Evolutionary conservation across 768 basidiomycete species (phyloP).

Genomic region (Gautieria morchelliformis): DNA sequence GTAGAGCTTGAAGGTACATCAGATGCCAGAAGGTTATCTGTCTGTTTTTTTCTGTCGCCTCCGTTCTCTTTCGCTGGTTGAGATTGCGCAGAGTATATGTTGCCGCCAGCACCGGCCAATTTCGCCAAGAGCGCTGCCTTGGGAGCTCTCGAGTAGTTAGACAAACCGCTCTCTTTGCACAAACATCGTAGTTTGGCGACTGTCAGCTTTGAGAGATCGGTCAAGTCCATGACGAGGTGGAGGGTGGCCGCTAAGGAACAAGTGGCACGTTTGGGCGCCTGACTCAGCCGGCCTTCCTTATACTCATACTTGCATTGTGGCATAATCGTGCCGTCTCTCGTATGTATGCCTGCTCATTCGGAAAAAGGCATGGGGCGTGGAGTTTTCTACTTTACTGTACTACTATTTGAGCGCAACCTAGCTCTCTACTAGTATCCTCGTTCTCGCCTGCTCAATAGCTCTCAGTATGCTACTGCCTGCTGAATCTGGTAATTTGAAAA

Average conservation of each 20-base stretch:
- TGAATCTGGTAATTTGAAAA: constrained; percentile 36
- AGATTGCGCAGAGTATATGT: neutral
- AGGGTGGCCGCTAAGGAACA: neutral
- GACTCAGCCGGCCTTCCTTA: too few species aligned
- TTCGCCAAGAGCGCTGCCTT: constrained; percentile 51
- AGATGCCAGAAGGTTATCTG: neutral
- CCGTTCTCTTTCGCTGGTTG: neutral
- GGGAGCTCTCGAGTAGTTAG: constrained; percentile 58
- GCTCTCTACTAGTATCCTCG: constrained; percentile 21
- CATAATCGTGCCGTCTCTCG: neutral
- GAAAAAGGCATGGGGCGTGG: too few species aligned
- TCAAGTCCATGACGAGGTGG: neutral
- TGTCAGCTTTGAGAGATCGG: constrained; percentile 31
- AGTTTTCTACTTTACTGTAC: too few species aligned
- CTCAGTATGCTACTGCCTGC: constrained; percentile 46
- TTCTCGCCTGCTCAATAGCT: constrained; percentile 50
- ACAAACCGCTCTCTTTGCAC: constrained; percentile 53
- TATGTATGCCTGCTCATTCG: neutral
- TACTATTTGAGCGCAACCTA: neutral
- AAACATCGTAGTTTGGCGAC: constrained; percentile 56
- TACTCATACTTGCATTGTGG: neutral
- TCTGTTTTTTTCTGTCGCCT: neutral
- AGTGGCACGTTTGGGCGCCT: too few species aligned
- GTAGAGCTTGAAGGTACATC: neutral
- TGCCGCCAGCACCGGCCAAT: constrained; percentile 16